A percentile compares a stretch with the other conserved stretches of the same genome.
These are phyloP conservation scores for Lipomyces yamanashiensis DNA, from an alignment of 805 yeast genomes.

Conservation along the genomic window DNA sequence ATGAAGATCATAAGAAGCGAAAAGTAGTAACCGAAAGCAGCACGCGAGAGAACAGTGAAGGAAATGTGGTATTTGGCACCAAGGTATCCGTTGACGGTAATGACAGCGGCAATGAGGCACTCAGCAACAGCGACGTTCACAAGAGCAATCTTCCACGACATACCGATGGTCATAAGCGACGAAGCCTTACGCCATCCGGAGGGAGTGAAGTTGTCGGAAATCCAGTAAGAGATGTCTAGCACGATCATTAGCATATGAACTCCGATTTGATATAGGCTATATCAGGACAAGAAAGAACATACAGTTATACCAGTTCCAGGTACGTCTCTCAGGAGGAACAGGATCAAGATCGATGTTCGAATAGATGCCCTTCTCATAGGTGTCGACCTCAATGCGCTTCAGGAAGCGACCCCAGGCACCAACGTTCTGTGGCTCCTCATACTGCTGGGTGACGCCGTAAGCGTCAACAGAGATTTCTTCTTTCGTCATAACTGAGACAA, in stretches of 20 bases:
- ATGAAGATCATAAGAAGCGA: constrained; percentile 77
- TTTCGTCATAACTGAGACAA: not conserved
- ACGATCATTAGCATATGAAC: not conserved
- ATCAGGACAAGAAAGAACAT: not conserved
- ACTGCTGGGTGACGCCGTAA: not conserved
- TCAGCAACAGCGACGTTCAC: constrained; percentile 33
- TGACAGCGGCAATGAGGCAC: constrained; percentile 66
- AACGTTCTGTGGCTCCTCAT: not conserved
- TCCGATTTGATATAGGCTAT: not conserved
- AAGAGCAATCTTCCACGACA: constrained; percentile 36
- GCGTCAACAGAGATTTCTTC: not conserved
- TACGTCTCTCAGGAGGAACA: constrained; percentile 32
- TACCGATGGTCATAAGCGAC: constrained; percentile 34
- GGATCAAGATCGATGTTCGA: constrained; percentile 35
- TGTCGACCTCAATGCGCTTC: constrained; percentile 20
- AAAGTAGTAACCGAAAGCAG: constrained; percentile 78
- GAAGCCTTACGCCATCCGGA: constrained; percentile 38
- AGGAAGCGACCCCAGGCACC: constrained; percentile 12
- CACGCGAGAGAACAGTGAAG: constrained; percentile 80
- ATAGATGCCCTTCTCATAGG: not conserved
- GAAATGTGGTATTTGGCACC: constrained; percentile 83
- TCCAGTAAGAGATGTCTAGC: constrained; percentile 30
- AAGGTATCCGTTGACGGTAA: constrained; percentile 69
- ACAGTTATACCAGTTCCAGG: constrained; percentile 36
- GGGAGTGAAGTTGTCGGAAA: constrained; percentile 33